Evolutionary conservation across 1,284 basidiomycete species (phyloP).

Genomic region (Xerocomus nothofagi): DNA sequence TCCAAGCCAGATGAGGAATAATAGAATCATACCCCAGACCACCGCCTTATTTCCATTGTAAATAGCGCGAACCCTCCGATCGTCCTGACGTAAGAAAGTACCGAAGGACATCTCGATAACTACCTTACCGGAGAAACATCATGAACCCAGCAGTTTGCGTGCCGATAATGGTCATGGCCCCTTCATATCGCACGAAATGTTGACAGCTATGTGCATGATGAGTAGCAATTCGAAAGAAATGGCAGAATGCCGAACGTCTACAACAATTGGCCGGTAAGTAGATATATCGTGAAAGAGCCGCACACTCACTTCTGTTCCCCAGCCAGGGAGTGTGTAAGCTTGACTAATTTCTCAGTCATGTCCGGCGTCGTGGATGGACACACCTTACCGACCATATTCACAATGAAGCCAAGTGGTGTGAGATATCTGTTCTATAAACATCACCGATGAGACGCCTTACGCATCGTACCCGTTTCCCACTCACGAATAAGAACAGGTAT

Average conservation of each 20-base stretch:
- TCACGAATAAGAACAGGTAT: constrained; percentile 41
- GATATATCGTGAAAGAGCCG: not conserved
- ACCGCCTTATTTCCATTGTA: constrained; percentile 17
- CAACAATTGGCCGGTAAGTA: not conserved
- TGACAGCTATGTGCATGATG: constrained; percentile 13
- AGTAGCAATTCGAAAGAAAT: not conserved
- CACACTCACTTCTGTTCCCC: constrained; percentile 36
- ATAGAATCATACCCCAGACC: constrained; percentile 25
- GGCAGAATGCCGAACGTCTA: constrained; percentile 14
- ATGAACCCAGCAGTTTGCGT: constrained; percentile 43
- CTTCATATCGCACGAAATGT: constrained; percentile 40
- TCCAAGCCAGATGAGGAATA: constrained; percentile 37
- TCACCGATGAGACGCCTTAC: not conserved
- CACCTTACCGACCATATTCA: constrained; percentile 42
- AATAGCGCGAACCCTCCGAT: constrained; percentile 16
- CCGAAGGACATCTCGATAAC: not conserved
- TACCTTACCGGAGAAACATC: constrained; percentile 46
- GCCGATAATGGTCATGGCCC: constrained; percentile 45
- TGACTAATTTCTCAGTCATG: not conserved
- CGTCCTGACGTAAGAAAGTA: not conserved
- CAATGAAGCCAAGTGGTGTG: constrained; percentile 44
- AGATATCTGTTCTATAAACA: constrained; percentile 45
- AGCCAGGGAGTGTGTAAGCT: constrained; percentile 41
- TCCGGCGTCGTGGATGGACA: not conserved
- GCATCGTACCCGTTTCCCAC: constrained; percentile 8